Evolutionary conservation across 1,139 yeast genomes (phyloP).

Genomic region (Hyphopichia burtonii): DNA sequence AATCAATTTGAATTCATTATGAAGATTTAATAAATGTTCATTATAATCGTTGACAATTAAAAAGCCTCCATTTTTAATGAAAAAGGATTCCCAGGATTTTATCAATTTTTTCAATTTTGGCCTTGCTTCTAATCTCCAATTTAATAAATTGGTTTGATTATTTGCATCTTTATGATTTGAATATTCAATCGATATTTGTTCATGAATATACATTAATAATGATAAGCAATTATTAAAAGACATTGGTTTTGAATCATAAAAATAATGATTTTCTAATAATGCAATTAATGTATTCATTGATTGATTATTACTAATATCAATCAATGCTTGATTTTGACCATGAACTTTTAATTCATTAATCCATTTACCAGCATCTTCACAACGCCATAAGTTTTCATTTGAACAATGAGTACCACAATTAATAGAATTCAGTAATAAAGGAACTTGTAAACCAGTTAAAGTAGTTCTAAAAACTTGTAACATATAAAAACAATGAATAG

Average conservation of each 20-base stretch:
- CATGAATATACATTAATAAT: slow-evolving; percentile 70
- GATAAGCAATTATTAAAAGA: slow-evolving; percentile 62
- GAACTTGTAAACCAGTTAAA: slow-evolving; percentile 60
- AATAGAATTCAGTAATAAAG: slow-evolving; percentile 56
- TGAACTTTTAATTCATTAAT: slow-evolving; percentile 18
- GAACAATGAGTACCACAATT: slow-evolving; percentile 76
- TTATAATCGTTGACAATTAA: slow-evolving; percentile 53
- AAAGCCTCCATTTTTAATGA: slow-evolving; percentile 59
- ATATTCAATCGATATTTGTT: slow-evolving; percentile 58
- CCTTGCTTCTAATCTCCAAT: slow-evolving; percentile 63
- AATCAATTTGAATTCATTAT: slow-evolving; percentile 59
- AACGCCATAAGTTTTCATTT: slow-evolving; percentile 68
- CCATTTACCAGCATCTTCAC: slow-evolving; percentile 63
- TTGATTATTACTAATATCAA: slow-evolving; percentile 59
- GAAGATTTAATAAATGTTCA: slow-evolving; percentile 46
- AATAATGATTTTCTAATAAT: slow-evolving; percentile 45
- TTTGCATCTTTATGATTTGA: slow-evolving; percentile 23
- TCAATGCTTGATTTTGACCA: slow-evolving; percentile 20
- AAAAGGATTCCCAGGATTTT: slow-evolving; percentile 65
- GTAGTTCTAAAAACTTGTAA: slow-evolving; percentile 71
- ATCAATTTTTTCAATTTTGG: slow-evolving; percentile 55
- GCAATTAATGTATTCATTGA: slow-evolving; percentile 49
- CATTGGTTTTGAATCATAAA: slow-evolving; percentile 31
- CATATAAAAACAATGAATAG: slow-evolving; percentile 76
- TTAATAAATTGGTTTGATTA: slow-evolving; percentile 12